Evolutionary conservation across 1,284 basidiomycete species (phyloP), one percentile per base, ranked within the genome.

Genomic region (Cutaneotrichosporon daszewskae): DNA sequence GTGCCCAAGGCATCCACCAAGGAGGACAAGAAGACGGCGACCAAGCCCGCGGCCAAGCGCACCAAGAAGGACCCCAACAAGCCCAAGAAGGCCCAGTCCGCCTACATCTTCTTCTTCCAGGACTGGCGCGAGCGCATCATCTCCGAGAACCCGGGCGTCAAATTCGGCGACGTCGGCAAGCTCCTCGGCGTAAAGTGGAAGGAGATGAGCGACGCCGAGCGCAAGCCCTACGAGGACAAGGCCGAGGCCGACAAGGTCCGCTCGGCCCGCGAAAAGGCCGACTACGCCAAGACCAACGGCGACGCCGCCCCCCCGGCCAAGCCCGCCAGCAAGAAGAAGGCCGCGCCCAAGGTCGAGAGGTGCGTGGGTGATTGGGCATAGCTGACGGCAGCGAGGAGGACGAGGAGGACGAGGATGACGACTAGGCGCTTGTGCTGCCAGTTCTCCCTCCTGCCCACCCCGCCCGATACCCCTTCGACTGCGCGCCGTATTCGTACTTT

Each of bases 71-170:
- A 69, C 56, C 62, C 65, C 33, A 59, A 58, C 58, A 63, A 62
- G 62, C 66, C 66, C 51, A 69, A 69, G 61, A 57, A 64, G 41
- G 84, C 88, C 3, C 79, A 95, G 41, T 94, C 90, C 40, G 90
- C 91, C 43, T 97, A 95, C 77, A 95, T 97, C 91, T 92, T 92
- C 84, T 96, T 96, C 79, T 84, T 82, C 63, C 87, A 91, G 72
- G 91, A 92, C 74, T 87, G 87, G 84, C 81, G 91, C 67, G 87
- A 94, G 74, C 82, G 84, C 65, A 87, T 96, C 79, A 94, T 92
- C 81, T 65, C 79, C 45, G 92, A 94, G 76, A 95, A 96, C 77
- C 88, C 90, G 44, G 87, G 91, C 49, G 91, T 89, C 28, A 79
- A 83, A 49, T 96, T 96, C 66, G 91, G 91, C 84, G 87, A 90